Conservation (phyloP, 2,329 filamentous ascomycete genomes). For the Ascochyta clinopodiicola region DNA sequence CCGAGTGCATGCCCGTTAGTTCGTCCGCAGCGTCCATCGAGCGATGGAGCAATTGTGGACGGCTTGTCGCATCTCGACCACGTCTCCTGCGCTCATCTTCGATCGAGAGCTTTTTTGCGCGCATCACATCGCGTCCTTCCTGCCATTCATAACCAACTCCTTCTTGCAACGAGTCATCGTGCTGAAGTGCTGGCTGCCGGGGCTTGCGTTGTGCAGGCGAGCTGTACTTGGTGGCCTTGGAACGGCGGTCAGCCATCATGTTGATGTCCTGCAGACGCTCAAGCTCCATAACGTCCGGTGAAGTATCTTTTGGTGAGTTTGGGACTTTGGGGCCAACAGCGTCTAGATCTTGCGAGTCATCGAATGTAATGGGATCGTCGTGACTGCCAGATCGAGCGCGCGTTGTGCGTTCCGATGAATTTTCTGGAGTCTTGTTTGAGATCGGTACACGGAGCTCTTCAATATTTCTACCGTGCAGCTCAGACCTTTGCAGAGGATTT, state of each 20-base stretch:
- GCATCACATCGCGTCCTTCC: neutral
- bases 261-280: constrained; percentile 1
- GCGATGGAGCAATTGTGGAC: neutral
- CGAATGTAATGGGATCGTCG: constrained; percentile 9
- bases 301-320: neutral
- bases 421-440: neutral
- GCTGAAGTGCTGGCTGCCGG: neutral
- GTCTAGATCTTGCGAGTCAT: constrained; percentile 14
- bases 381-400: constrained; percentile 3
- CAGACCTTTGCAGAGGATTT: neutral
- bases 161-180: neutral
- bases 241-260: neutral
- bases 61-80: neutral
- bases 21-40: neutral
- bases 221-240: neutral
- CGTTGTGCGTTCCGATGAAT: neutral
- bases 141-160: neutral
- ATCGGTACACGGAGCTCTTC: neutral
- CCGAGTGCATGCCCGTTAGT: neutral
- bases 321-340: neutral
- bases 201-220: neutral
- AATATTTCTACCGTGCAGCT: neutral
- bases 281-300: neutral
- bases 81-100: neutral
- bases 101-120: neutral